Evolutionary conservation across 176 grass and related monocot species (phyloP).

Genomic region (Ensete glaucum): DNA sequence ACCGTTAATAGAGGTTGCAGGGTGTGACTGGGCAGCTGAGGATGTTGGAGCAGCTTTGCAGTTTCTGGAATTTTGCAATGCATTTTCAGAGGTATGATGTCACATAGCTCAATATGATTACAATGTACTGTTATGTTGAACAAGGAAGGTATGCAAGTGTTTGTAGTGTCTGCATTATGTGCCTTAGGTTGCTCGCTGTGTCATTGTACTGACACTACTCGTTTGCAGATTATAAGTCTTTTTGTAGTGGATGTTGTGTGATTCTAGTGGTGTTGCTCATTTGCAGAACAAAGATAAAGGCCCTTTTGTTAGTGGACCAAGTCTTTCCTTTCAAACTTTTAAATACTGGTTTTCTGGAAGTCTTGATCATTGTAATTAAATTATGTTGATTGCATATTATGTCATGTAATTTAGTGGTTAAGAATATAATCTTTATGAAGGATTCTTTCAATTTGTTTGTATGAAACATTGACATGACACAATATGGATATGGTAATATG

Average conservation of each 20-base stretch:
- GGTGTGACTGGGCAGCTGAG: slow-evolving; percentile 30
- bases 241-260: background rate
- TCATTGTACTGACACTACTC: too few species aligned
- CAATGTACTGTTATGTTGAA: background rate
- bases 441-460: too few species aligned
- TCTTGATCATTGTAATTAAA: too few species aligned
- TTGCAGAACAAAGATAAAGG: background rate
- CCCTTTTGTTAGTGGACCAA: background rate
- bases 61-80: slow-evolving; percentile 60
- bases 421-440: too few species aligned
- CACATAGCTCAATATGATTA: background rate
- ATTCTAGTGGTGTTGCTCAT: background rate
- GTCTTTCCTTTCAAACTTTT: background rate
- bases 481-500: too few species aligned
- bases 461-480: too few species aligned
- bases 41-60: slow-evolving; percentile 61
- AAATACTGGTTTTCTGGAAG: background rate
- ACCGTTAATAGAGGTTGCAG: slow-evolving; percentile 32
- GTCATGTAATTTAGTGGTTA: too few species aligned
- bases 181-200: background rate
- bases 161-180: background rate
- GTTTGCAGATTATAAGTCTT: background rate
- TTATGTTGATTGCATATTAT: too few species aligned
- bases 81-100: slow-evolving; percentile 59
- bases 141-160: background rate